Conservation (phyloP, 805 yeast genomes). For the Saccharomycopsis sp. region DNA sequence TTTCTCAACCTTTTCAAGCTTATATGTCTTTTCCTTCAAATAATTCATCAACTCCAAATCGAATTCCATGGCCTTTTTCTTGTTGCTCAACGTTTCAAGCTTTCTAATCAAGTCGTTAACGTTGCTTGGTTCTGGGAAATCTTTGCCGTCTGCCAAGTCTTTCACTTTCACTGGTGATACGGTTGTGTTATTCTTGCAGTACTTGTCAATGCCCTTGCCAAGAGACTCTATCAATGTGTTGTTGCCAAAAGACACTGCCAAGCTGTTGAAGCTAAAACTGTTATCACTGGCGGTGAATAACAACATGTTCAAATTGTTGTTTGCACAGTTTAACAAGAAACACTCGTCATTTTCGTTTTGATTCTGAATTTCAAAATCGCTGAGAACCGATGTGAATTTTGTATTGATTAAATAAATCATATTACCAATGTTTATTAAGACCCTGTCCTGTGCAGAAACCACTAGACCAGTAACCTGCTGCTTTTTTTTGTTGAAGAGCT, state of each 20-base stretch:
- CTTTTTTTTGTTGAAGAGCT: conserved; percentile 1
- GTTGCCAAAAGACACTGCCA: conserved; percentile 19
- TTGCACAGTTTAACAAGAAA: not conserved
- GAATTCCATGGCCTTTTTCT: conserved; percentile 8
- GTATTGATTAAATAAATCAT: conserved; percentile 13
- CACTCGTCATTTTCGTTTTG: not conserved
- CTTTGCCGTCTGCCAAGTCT: not conserved
- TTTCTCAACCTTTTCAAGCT: conserved; percentile 7
- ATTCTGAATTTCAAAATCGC: conserved; percentile 4
- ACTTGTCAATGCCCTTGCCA: conserved; percentile 17
- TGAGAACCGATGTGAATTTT: conserved; percentile 15
- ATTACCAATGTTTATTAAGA: conserved; percentile 9
- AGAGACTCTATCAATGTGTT: conserved; percentile 19
- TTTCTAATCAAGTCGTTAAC: conserved; percentile 7
- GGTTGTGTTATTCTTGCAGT: not conserved
- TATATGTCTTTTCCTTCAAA: conserved; percentile 6
- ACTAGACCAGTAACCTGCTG: conserved; percentile 4
- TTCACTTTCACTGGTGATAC: not conserved
- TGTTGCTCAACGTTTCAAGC: not conserved
- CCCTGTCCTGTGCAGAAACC: conserved; percentile 13
- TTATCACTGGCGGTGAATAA: conserved; percentile 13
- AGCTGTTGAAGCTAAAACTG: conserved; percentile 13
- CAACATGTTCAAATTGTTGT: conserved; percentile 12
- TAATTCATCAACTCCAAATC: conserved; percentile 13
- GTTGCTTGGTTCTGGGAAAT: conserved; percentile 6